Percentiles rank a stretch among this genome's conserved stretches.
phyloP scores from a whole-genome alignment of 2,329 filamentous ascomycete genomes.

The Xylaria sp. region DNA sequence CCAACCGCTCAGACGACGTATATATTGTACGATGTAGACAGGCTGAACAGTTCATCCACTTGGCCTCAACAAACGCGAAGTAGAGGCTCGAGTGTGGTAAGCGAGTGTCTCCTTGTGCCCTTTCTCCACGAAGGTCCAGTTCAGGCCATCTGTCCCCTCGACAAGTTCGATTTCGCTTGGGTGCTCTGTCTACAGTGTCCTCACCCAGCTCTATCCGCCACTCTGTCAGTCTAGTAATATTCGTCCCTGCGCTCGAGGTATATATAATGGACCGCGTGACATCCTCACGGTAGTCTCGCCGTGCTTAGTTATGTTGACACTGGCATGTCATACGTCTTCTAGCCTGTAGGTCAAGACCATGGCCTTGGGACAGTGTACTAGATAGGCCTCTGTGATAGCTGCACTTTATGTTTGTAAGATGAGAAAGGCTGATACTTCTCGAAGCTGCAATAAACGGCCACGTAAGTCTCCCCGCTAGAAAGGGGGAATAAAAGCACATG shows the following conservation, averaged over 20 bases:
- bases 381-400: neutral
- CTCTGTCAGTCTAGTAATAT: neutral
- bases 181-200: neutral
- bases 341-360: neutral
- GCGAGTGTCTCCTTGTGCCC: neutral
- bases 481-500: constrained; percentile 6
- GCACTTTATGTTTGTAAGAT: constrained; percentile 3
- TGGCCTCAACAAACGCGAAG: neutral
- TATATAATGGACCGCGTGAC: neutral
- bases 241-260: neutral
- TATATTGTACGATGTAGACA: no score
- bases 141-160: neutral
- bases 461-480: constrained; percentile 1
- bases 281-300: neutral
- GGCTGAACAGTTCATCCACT: neutral
- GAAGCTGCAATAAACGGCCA: constrained; percentile 1
- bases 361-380: neutral
- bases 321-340: neutral
- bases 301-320: neutral
- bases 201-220: neutral
- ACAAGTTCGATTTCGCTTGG: neutral
- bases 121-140: constrained; percentile 2
- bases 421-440: constrained; percentile 1
- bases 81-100: neutral
- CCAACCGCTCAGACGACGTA: neutral